Conservation (phyloP, 331 rosid genomes). For the Ulmus americana region DNA sequence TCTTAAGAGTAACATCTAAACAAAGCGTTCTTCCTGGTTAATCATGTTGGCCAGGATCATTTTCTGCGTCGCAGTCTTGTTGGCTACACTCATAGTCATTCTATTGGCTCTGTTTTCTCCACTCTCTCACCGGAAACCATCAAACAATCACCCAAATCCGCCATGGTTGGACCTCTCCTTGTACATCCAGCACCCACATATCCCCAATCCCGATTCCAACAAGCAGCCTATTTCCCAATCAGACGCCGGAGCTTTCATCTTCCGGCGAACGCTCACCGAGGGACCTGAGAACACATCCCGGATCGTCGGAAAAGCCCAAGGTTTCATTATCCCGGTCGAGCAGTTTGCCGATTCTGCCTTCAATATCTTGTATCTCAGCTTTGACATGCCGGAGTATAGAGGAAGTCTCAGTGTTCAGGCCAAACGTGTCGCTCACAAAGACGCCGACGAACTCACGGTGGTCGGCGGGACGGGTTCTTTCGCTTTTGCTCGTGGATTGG, state of each 20-base stretch:
- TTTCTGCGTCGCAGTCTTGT: slow-evolving; percentile 44
- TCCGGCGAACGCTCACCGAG: slow-evolving; percentile 50
- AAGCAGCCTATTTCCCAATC: slow-evolving; percentile 11
- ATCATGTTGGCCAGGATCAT: slow-evolving; percentile 41
- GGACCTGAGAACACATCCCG: slow-evolving; percentile 64
- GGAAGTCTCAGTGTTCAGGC: slow-evolving; percentile 65
- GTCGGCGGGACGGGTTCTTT: slow-evolving; percentile 84
- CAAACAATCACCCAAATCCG: slow-evolving; percentile 25
- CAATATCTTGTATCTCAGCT: slow-evolving; percentile 61
- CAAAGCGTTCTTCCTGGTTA: neutral
- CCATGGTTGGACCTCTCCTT: slow-evolving; percentile 59
- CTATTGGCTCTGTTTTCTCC: slow-evolving; percentile 64
- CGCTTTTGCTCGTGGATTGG: slow-evolving; percentile 84
- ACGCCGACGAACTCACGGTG: slow-evolving; percentile 40
- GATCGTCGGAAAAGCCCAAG: slow-evolving; percentile 57
- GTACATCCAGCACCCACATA: slow-evolving; percentile 64
- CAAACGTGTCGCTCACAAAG: slow-evolving; percentile 28
- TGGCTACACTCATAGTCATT: slow-evolving; percentile 54
- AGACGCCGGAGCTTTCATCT: slow-evolving; percentile 43
- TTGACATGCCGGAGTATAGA: slow-evolving; percentile 43
- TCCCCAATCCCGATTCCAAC: slow-evolving; percentile 16
- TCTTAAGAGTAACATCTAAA: no score
- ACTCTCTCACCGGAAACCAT: slow-evolving; percentile 28
- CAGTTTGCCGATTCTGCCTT: slow-evolving; percentile 55
- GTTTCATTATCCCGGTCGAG: slow-evolving; percentile 59